Base-by-base conservation (phyloP, 805 yeast species). In the Candida khao-thaluensis region DNA sequence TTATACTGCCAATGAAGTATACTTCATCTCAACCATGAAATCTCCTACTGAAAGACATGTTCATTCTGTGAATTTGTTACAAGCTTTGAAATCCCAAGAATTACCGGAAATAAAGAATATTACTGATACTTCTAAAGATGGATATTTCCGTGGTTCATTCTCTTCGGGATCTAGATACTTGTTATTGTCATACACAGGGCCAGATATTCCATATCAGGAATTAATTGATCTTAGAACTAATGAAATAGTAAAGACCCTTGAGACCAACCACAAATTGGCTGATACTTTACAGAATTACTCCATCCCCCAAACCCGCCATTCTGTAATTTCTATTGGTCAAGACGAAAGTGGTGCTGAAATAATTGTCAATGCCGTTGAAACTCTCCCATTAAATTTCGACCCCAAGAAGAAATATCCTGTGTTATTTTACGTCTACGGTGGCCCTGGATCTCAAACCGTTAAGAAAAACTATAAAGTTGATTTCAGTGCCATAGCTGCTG, bases 391-490 rank as follows among this genome's bases (percentile, higher is more conserved):
- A 30, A 65, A 72, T 47, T 93, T 93, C 56, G 74, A 85, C 51
- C 66, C 71, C 9, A 52, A 62, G 7, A 66, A 71, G 51, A 71
- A 81, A 57, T 89, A 91, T 57, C 98, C 98, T 0, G 80, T 93
- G 0, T 69, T 93, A 42, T 91, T 93, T 57, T 89, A 74, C 56
- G 89, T 89, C 4, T 93, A 93, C 56, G 97, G 96, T 16, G 99
- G 99, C 0, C 99, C 99, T 7, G 93, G 89, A 24, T 85, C 95
- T 5, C 98, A 93, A 60, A 69, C 77, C 38, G 96, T 91, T 5
- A 66, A 72, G 30, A 79, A 84, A 45, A 56, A 66, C 10, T 88
- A 79, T 53, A 56, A 74, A 0, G 64, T 84, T 22, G 64, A 71
- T 5, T 90, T 88, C 61, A 84, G 90, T 44, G 76, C 84, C 20